Base-by-base conservation (phyloP, 2,329 filamentous ascomycete genomes). In the Erysiphe pulchra region DNA sequence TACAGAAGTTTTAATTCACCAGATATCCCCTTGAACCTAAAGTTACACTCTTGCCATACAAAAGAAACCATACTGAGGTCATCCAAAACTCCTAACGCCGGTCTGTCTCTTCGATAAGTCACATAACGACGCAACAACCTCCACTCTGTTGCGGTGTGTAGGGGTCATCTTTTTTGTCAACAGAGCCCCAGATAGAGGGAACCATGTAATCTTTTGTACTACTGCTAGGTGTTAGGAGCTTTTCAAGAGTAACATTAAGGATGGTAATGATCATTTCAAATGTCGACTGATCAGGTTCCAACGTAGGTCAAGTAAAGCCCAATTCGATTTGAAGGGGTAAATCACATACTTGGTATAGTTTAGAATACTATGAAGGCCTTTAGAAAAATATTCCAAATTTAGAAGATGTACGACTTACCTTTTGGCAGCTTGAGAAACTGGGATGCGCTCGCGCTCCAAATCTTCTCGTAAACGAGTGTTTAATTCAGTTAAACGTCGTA, bases 201-300 rank as follows among this genome's bases (percentile, higher is more conserved):
- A 95, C 86, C 90, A 95, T 95, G 68, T 92, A 95, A 63, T 98
- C 90, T 63, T 87, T 81, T 56, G 90, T 94, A 64, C 83, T 86
- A 18, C 41, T 43, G 28, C 28, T 7, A 16, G 14, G 14, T 43
- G n/a, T 31, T 43, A 30, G 32, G 28, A 9, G 8, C 24, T 8
- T 28, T 5, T 6, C 24, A 28, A 28, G 24, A 28, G 24, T 9
- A 28, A 8, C 4, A 9, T 28, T 28, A 28, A 6, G 24, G 24
- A 6, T 28, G 24, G 8, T 28, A 28, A 6, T 28, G 4, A 28
- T 28, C 4, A 8, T 28, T 28, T 8, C 8, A 28, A 7, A 28
- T 28, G 8, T 8, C 24, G 24, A 28, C 8, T 28, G 24, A 28
- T 28, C 24, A 9, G 24, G 24, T 5, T 28, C 8, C 24, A 28